These are phyloP conservation scores for Podospora bellae-mahoneyi DNA, from an alignment of 495 filamentous ascomycete species.

Conservation along the genomic window DNA sequence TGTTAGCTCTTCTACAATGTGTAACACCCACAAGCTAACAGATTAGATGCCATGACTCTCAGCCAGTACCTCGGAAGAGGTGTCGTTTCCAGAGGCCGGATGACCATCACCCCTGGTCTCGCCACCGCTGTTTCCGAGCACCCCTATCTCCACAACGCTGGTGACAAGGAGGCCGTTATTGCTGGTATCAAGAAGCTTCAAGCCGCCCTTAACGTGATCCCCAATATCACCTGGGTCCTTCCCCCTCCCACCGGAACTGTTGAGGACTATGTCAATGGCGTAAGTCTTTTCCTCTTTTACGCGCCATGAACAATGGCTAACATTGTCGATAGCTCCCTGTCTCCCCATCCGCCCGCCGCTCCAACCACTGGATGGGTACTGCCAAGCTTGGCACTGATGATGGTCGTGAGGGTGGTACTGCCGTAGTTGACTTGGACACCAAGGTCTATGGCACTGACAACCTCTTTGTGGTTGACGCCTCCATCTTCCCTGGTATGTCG, in stretches of 20 bases:
- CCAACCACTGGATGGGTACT: slow-evolving; percentile 68
- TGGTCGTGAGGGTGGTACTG: slow-evolving; percentile 57
- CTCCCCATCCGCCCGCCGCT: slow-evolving; percentile 55
- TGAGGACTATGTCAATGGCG: slow-evolving; percentile 50
- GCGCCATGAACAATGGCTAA: neutral
- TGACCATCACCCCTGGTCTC: slow-evolving; percentile 54
- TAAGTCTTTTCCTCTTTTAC: slow-evolving; percentile 12
- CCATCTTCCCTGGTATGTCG: slow-evolving; percentile 61
- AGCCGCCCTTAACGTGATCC: slow-evolving; percentile 50
- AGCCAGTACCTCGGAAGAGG: slow-evolving; percentile 65
- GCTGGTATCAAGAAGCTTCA: slow-evolving; percentile 59
- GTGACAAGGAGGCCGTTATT: slow-evolving; percentile 51
- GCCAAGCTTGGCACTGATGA: slow-evolving; percentile 65
- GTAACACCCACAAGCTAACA: slow-evolving; percentile 12
- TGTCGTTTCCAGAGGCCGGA: slow-evolving; percentile 56
- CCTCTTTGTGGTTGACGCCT: slow-evolving; percentile 62
- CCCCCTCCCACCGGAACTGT: slow-evolving; percentile 54
- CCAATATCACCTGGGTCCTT: slow-evolving; percentile 52
- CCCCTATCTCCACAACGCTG: slow-evolving; percentile 52
- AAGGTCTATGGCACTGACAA: slow-evolving; percentile 73
- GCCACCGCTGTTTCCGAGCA: slow-evolving; percentile 50
- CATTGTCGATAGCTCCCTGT: slow-evolving; percentile 35
- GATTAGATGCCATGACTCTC: slow-evolving; percentile 53
- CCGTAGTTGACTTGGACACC: slow-evolving; percentile 66
- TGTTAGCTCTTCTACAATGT: slow-evolving; percentile 5